Evolutionary conservation across 2,329 filamentous ascomycete species (phyloP), one percentile per base, ranked within the genome.

Genomic region (Paraphaeosphaeria minitans): DNA sequence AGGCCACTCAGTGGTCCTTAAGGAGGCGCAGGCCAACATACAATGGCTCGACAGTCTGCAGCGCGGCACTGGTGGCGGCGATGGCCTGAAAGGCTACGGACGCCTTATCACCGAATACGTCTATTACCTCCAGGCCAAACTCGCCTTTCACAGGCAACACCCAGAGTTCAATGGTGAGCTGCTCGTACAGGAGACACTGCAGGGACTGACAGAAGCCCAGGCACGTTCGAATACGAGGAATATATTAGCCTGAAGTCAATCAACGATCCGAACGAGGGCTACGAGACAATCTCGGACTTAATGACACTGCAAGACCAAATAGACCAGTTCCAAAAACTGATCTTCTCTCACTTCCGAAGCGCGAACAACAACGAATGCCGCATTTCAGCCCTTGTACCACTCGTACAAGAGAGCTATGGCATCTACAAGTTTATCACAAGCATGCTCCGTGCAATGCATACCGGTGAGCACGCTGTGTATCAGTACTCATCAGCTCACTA

Each of bases 351-450:
- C 78, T 98, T 99, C 80, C 89, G 93, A 60, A 87, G 89, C 65
- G 91, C 93, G 27, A 89, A 90, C 49, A 96, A 97, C 80, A 99
- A 98, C 72, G 95, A 99, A 77, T 98, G 94, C 77, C 87, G 94
- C 62, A 99, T 99, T 71, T 96, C 94, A 14, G 92, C 95, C 1
- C 81, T 99, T 54, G 93, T 98, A 22, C 92, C 93, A 2, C 82
- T 99, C 45, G 95, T 99, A 3, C 92, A 97, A 75, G 95, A 99
- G 81, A 98, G 93, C 76, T 99, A 98, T 78, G 95, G 95, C 49
- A 98, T 99, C 68, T 99, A 99, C 84, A 98, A 98, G 79, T 99
- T 99, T 77, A 93, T 97, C 65, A 99, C 95, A 0, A 99, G 95
- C 89, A 99, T 99, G 95, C 80, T 99, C 62, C 87, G 95, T 56